Percentiles rank a stretch among this genome's conserved stretches.
Conservation (phyloP, 495 filamentous ascomycete genomes). For the Aspergillus hancockii region DNA sequence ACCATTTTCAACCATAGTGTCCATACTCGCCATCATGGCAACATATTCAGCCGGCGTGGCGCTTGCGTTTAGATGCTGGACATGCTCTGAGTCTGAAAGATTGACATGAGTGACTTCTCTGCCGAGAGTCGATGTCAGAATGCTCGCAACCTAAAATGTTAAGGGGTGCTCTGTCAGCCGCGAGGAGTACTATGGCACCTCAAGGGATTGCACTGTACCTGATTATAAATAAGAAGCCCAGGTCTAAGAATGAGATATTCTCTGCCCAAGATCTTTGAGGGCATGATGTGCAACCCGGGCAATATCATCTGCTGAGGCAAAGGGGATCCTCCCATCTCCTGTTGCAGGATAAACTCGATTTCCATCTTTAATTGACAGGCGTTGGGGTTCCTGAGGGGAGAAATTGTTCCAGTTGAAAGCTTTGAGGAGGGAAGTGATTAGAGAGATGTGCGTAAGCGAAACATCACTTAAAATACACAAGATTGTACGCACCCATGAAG, state of each 20-base stretch:
- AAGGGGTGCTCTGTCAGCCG: not conserved
- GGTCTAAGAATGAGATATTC: not conserved
- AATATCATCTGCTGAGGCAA: not conserved
- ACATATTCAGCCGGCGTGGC: not conserved
- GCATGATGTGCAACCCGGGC: not conserved
- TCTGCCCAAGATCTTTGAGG: not conserved
- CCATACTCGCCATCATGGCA: not conserved
- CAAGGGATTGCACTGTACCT: not conserved
- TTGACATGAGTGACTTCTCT: not conserved
- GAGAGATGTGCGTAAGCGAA: not conserved
- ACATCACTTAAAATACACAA: not conserved
- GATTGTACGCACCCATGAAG: not conserved
- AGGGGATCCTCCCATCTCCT: not conserved
- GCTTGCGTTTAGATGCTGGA: not conserved
- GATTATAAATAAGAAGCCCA: not conserved
- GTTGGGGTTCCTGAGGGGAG: not conserved
- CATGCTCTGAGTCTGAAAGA: not conserved
- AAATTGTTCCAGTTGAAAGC: not conserved
- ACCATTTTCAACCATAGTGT: not conserved
- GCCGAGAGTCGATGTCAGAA: not conserved
- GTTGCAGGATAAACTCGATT: not conserved
- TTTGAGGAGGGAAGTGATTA: too few relatives aligned
- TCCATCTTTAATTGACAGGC: not conserved
- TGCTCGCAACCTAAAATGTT: not conserved
- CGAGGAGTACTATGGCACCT: too few relatives aligned